phyloP scores from a whole-genome alignment of 306 rosid species.

The Urtica urens region DNA sequence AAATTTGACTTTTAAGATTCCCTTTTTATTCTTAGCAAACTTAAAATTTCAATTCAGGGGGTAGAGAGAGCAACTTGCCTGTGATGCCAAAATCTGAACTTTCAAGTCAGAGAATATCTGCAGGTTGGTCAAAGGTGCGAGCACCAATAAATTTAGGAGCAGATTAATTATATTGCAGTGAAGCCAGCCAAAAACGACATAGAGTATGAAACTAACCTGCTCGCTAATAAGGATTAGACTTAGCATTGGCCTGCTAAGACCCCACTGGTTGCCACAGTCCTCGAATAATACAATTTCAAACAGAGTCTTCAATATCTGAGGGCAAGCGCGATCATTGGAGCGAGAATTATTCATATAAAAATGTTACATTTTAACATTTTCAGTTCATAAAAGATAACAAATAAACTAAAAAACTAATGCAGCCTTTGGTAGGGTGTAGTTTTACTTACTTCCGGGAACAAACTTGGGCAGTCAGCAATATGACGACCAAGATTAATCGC shows the following conservation, averaged over 20 bases:
- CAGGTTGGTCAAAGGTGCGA: conserved; percentile 3
- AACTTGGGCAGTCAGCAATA: conserved; percentile 75
- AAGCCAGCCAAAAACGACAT: no score
- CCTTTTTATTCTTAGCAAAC: not conserved
- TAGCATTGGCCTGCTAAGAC: conserved; percentile 80
- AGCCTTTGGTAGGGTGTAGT: not conserved
- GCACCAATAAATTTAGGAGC: no score
- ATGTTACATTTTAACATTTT: not conserved
- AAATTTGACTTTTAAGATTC: not conserved
- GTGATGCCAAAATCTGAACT: conserved; percentile 40
- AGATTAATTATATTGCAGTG: no score
- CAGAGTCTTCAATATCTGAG: conserved; percentile 65
- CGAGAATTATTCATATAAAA: no score
- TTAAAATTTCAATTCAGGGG: no score
- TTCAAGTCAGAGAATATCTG: conserved; percentile 53
- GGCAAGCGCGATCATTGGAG: no score
- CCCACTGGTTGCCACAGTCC: conserved; percentile 78
- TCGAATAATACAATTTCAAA: conserved; percentile 81
- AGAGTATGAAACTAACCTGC: conserved; percentile 36
- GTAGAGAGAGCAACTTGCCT: conserved; percentile 28
- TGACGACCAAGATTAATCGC: conserved; percentile 77
- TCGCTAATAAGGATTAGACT: conserved; percentile 73
- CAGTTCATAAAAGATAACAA: not conserved
- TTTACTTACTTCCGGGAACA: conserved; percentile 88
- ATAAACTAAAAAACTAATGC: not conserved